A percentile compares a stretch with the other conserved stretches of the same genome.
Conservation (phyloP, 805 yeast species). For the Yarrowia keelungensis region DNA sequence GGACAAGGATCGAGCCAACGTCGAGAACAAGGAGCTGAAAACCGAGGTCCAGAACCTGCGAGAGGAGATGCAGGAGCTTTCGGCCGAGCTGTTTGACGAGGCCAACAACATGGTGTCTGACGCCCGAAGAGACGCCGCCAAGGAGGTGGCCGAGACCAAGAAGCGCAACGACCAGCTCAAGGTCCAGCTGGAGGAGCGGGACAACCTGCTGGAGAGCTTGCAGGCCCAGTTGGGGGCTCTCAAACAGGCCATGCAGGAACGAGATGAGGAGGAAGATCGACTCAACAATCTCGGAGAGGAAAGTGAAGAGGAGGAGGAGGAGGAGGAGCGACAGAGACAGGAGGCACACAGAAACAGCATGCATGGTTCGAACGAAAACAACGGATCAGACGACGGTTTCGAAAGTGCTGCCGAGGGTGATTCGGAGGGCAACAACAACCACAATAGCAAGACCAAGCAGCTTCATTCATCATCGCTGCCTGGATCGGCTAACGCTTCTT, state of each 20-base stretch:
- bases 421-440: not conserved
- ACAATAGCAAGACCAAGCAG: not conserved
- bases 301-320: slow-evolving; percentile 21
- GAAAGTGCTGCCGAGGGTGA: slow-evolving; percentile 20
- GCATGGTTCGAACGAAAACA: not conserved
- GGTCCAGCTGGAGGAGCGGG: slow-evolving; percentile 81
- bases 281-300: slow-evolving; percentile 3
- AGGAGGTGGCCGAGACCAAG: slow-evolving; percentile 60
- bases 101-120: slow-evolving; percentile 85
- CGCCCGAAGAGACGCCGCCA: slow-evolving; percentile 67
- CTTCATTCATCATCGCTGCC: not conserved
- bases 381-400: slow-evolving; percentile 16
- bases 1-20: slow-evolving; percentile 41
- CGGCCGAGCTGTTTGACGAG: slow-evolving; percentile 78
- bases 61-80: slow-evolving; percentile 79
- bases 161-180: slow-evolving; percentile 72
- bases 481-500: slow-evolving; percentile 1
- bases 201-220: slow-evolving; percentile 66
- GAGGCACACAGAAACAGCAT: not conserved
- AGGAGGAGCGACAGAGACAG: not conserved
- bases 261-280: slow-evolving; percentile 55
- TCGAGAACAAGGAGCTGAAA: slow-evolving; percentile 29
- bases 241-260: slow-evolving; percentile 62
- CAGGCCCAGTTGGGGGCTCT: slow-evolving; percentile 72
- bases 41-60: slow-evolving; percentile 72